Evolutionary conservation across 495 filamentous ascomycete genomes (phyloP).

Genomic region (Penicillium tannophilum): DNA sequence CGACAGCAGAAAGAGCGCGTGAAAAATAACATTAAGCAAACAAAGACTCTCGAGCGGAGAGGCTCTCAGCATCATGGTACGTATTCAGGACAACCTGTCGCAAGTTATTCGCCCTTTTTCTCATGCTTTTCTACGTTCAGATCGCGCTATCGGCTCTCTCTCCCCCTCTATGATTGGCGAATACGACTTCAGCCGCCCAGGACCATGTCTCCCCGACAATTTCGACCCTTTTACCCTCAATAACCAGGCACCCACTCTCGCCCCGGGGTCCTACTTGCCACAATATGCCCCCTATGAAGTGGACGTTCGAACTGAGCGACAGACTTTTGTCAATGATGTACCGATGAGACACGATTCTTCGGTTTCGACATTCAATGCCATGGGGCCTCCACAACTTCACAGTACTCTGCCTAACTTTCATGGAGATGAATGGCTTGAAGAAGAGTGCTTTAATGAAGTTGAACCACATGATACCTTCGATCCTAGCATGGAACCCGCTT

Average conservation of each 20-base stretch:
- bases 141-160: background rate
- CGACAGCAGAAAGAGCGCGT: slow-evolving; percentile 88
- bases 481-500: slow-evolving; percentile 11
- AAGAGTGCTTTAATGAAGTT: slow-evolving; percentile 61
- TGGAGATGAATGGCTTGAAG: slow-evolving; percentile 74
- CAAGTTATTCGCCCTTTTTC: background rate
- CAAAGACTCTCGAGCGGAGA: slow-evolving; percentile 86
- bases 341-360: slow-evolving; percentile 80
- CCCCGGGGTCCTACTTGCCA: background rate
- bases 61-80: slow-evolving; percentile 16
- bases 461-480: slow-evolving; percentile 34
- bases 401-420: slow-evolving; percentile 65
- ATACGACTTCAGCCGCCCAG: slow-evolving; percentile 68
- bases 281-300: slow-evolving; percentile 78
- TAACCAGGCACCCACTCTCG: background rate
- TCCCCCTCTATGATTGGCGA: slow-evolving; percentile 53
- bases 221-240: background rate
- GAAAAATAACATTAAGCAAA: slow-evolving; percentile 96
- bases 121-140: background rate
- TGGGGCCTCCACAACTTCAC: slow-evolving; percentile 71
- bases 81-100: background rate
- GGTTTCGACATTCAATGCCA: slow-evolving; percentile 84
- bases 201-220: slow-evolving; percentile 35
- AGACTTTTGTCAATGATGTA: slow-evolving; percentile 91
- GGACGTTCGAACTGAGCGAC: slow-evolving; percentile 92